phyloP scores from a whole-genome alignment of 1,284 basidiomycete genomes.

The Mrakiaceae sp. region DNA sequence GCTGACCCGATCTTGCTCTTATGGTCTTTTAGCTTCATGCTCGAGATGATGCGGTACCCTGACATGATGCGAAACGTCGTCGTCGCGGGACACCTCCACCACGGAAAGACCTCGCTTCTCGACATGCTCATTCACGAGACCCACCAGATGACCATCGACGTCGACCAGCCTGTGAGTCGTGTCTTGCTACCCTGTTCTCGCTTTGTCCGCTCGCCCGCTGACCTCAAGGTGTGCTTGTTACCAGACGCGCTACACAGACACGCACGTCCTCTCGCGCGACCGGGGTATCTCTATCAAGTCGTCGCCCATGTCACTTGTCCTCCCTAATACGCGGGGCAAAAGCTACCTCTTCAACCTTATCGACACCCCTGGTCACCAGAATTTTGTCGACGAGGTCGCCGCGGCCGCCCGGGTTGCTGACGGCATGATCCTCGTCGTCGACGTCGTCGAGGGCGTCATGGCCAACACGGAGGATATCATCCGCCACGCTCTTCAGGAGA shows the following conservation, averaged over 20 bases:
- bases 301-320: constrained; percentile 85
- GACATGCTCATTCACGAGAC: constrained; percentile 97
- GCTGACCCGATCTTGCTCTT: constrained; percentile 22
- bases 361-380: constrained; percentile 96
- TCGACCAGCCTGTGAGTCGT: constrained; percentile 62
- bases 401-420: constrained; percentile 79
- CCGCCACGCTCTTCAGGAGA: constrained; percentile 75
- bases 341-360: constrained; percentile 87
- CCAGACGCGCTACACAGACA: constrained; percentile 79
- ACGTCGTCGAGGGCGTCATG: constrained; percentile 94
- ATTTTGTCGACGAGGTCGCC: constrained; percentile 95
- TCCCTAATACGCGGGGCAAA: constrained; percentile 80
- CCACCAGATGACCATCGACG: constrained; percentile 86
- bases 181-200: neutral
- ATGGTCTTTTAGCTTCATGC: constrained; percentile 55
- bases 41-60: constrained; percentile 83
- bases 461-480: constrained; percentile 76
- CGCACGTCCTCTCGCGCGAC: constrained; percentile 75
- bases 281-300: constrained; percentile 94
- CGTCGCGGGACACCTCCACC: constrained; percentile 89
- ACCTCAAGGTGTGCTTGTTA: neutral
- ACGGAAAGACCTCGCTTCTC: constrained; percentile 92
- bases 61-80: constrained; percentile 94
- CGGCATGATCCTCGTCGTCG: constrained; percentile 86
- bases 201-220: neutral